phyloP scores from a whole-genome alignment of 1,284 basidiomycete genomes.

The Austroboletus niveus region DNA sequence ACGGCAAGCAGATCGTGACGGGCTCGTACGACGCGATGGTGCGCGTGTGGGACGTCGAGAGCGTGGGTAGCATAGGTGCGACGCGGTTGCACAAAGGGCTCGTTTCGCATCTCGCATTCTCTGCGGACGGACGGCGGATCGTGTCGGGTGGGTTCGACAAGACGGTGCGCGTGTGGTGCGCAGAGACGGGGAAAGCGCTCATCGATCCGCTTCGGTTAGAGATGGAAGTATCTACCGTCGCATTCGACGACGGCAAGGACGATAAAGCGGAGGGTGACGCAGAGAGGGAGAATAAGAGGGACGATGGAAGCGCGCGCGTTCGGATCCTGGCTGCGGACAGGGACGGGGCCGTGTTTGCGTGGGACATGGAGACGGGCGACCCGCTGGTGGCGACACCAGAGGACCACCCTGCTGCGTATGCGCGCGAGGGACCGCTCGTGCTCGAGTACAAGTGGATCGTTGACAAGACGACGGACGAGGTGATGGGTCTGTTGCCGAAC shows the following conservation, averaged over 20 bases:
- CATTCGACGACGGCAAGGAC: constrained; percentile 17
- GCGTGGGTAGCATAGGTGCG: constrained; percentile 30
- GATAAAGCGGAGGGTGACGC: neutral
- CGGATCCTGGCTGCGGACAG: constrained; percentile 28
- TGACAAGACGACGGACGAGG: constrained; percentile 14
- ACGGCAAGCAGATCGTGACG: constrained; percentile 29
- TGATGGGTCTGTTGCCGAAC: constrained; percentile 25
- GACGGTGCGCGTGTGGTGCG: constrained; percentile 31
- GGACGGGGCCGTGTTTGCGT: constrained; percentile 26
- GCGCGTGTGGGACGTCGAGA: constrained; percentile 34
- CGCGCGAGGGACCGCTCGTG: constrained; percentile 9
- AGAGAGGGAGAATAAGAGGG: no score
- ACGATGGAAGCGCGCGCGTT: no score
- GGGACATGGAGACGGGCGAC: constrained; percentile 25
- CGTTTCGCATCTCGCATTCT: constrained; percentile 28
- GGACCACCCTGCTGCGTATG: constrained; percentile 19
- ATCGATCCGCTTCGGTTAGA: constrained; percentile 23
- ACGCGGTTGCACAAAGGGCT: constrained; percentile 28
- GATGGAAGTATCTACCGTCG: constrained; percentile 20
- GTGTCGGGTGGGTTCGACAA: constrained; percentile 29
- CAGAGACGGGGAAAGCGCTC: constrained; percentile 19
- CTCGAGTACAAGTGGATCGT: constrained; percentile 28
- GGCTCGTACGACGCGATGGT: constrained; percentile 23
- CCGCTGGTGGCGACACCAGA: constrained; percentile 18
- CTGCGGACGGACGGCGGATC: constrained; percentile 25